Evolutionary conservation across 441 rosid species (phyloP).

Genomic region (Dalechampia spathulata): DNA sequence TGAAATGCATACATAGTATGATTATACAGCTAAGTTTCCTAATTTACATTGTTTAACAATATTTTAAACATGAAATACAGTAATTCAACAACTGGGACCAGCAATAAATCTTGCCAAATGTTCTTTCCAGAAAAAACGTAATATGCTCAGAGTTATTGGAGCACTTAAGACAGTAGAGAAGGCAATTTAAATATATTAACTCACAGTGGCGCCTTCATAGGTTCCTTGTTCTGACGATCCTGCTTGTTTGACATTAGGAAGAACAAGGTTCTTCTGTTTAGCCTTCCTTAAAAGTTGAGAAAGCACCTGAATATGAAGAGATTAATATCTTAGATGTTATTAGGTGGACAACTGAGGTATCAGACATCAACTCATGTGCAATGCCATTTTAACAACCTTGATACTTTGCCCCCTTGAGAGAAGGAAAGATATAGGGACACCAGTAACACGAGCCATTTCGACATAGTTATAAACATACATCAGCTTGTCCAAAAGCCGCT

Average conservation of each 20-base stretch:
- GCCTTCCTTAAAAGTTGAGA: slow-evolving; percentile 98
- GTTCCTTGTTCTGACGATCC: slow-evolving; percentile 87
- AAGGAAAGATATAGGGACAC: slow-evolving; percentile 93
- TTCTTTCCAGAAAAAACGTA: no score
- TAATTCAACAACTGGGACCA: no score
- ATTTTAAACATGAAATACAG: no score
- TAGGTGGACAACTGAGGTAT: slow-evolving; percentile 4
- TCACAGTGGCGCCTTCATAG: slow-evolving; percentile 98
- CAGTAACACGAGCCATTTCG: slow-evolving; percentile 99
- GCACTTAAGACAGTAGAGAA: not conserved
- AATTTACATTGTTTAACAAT: no score
- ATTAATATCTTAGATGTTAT: slow-evolving; percentile 1
- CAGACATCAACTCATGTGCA: slow-evolving; percentile 12
- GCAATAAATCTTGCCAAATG: no score
- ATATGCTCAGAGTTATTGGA: not conserved
- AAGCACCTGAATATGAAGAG: slow-evolving; percentile 59
- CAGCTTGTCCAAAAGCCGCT: slow-evolving; percentile 89
- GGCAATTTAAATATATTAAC: slow-evolving; percentile 25
- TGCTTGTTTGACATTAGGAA: slow-evolving; percentile 85
- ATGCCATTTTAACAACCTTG: slow-evolving; percentile 39
- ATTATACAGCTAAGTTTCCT: no score
- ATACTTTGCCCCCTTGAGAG: slow-evolving; percentile 99
- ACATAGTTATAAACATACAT: slow-evolving; percentile 93
- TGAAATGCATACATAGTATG: no score
- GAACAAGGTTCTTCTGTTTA: slow-evolving; percentile 70